Percentiles rank a stretch among this genome's conserved stretches.
Evolutionary conservation across 768 basidiomycete genomes (phyloP).

Genomic region (Kwoniella shandongensis): DNA sequence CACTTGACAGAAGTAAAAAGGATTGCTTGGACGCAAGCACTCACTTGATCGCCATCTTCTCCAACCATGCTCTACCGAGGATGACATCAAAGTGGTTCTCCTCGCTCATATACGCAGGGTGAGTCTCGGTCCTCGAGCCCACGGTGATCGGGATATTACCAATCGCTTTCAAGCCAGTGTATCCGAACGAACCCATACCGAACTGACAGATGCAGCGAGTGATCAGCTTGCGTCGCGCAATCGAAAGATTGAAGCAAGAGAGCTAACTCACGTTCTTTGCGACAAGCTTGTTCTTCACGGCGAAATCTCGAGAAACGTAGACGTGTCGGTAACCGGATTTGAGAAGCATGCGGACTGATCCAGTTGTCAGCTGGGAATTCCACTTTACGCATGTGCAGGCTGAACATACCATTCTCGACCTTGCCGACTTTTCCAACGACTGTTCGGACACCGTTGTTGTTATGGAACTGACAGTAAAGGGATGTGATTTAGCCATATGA

Average conservation of each 20-base stretch:
- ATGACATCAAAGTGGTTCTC: constrained; percentile 96
- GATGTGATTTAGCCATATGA: neutral
- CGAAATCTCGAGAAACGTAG: constrained; percentile 93
- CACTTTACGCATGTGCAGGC: constrained; percentile 5
- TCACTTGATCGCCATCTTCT: constrained; percentile 66
- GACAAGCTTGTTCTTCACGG: constrained; percentile 80
- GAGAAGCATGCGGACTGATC: constrained; percentile 82
- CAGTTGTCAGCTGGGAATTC: constrained; percentile 5
- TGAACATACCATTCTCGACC: constrained; percentile 71
- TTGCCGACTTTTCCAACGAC: constrained; percentile 87
- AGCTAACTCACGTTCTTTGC: constrained; percentile 62
- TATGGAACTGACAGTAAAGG: constrained; percentile 63
- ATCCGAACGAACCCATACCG: constrained; percentile 89
- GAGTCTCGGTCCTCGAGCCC: constrained; percentile 52
- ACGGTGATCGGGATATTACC: constrained; percentile 83
- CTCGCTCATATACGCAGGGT: constrained; percentile 81
- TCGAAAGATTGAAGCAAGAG: neutral
- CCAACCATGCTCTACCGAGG: constrained; percentile 73
- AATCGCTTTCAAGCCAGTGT: constrained; percentile 66
- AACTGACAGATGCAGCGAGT: constrained; percentile 50
- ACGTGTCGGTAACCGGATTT: constrained; percentile 89
- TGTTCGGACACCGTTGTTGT: constrained; percentile 88
- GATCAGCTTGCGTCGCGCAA: neutral
- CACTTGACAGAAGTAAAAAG: neutral
- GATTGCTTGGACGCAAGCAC: no score